Conservation (phyloP, 1,139 yeast genomes). For the Suhomyces taliae region DNA sequence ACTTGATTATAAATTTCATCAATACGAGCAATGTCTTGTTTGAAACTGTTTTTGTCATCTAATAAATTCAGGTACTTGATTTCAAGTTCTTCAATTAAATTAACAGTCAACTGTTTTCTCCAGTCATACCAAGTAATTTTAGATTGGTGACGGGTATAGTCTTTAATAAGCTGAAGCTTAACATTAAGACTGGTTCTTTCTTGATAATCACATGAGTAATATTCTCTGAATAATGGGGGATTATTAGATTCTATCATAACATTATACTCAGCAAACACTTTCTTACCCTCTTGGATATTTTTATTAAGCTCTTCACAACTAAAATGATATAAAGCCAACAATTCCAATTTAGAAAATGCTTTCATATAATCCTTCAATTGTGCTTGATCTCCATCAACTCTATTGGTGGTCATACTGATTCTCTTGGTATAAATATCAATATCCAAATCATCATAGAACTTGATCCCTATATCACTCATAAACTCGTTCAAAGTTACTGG, state of each 20-base stretch:
- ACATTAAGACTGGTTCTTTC: slow-evolving; percentile 42
- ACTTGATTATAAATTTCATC: slow-evolving; percentile 18
- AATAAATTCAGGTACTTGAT: slow-evolving; percentile 26
- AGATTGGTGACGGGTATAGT: slow-evolving; percentile 51
- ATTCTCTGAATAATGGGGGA: slow-evolving; percentile 51
- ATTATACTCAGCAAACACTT: slow-evolving; percentile 44
- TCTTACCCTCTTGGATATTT: slow-evolving; percentile 50
- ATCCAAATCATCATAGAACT: slow-evolving; percentile 53
- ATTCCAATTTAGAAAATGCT: slow-evolving; percentile 45
- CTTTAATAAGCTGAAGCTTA: slow-evolving; percentile 47
- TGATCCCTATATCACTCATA: slow-evolving; percentile 47
- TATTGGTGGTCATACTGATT: slow-evolving; percentile 22
- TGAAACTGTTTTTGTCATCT: slow-evolving; percentile 26
- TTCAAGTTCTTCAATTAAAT: slow-evolving; percentile 37
- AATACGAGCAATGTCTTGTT: slow-evolving; percentile 22
- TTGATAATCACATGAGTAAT: slow-evolving; percentile 36
- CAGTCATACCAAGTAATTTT: slow-evolving; percentile 58
- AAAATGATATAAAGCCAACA: slow-evolving; percentile 39
- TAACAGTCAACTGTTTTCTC: slow-evolving; percentile 48
- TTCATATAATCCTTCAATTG: slow-evolving; percentile 27
- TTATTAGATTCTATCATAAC: slow-evolving; percentile 45
- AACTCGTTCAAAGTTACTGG: slow-evolving; percentile 45
- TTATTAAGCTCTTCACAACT: slow-evolving; percentile 54
- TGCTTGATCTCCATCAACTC: slow-evolving; percentile 14
- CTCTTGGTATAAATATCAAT: slow-evolving; percentile 33